Percentiles rank a stretch among this genome's conserved stretches.
These are phyloP conservation scores for Hanseniaspora meyeri DNA, from an alignment of 805 yeast genomes.

Conservation along the genomic window DNA sequence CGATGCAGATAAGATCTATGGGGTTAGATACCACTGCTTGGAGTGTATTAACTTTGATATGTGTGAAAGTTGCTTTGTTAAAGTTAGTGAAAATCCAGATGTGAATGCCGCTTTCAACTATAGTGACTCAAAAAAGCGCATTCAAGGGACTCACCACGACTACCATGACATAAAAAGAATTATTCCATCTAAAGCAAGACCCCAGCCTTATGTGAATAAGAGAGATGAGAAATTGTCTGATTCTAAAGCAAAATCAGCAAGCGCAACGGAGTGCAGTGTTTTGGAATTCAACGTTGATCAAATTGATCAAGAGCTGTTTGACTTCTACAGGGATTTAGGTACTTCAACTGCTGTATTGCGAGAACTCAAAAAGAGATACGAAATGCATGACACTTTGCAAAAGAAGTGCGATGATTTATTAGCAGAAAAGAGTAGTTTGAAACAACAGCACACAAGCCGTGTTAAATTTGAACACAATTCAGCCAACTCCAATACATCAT, in stretches of 20 bases:
- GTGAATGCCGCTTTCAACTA: not conserved
- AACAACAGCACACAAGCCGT: too few relatives aligned
- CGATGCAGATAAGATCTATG: slow-evolving; percentile 19
- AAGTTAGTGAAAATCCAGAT: not conserved
- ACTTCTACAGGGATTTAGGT: slow-evolving; percentile 20
- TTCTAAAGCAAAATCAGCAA: not conserved
- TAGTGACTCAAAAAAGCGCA: not conserved
- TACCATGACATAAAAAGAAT: slow-evolving; percentile 2
- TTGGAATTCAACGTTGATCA: slow-evolving; percentile 19
- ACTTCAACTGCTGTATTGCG: slow-evolving; percentile 14
- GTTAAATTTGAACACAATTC: not conserved
- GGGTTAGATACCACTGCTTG: slow-evolving; percentile 37
- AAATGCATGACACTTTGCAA: slow-evolving; percentile 14
- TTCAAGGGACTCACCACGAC: not conserved
- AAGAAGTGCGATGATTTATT: not conserved
- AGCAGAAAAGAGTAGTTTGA: not conserved
- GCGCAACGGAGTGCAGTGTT: not conserved
- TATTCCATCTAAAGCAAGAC: not conserved
- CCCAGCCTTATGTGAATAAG: not conserved
- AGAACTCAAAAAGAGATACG: slow-evolving; percentile 18
- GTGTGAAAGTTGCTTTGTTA: slow-evolving; percentile 29
- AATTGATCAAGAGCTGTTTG: slow-evolving; percentile 18
- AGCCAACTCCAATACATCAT: not conserved
- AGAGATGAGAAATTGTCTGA: too few relatives aligned
- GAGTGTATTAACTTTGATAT: slow-evolving; percentile 40